Base-by-base conservation (phyloP, 768 basidiomycete species). In the Pulveroboletus ravenelii region DNA sequence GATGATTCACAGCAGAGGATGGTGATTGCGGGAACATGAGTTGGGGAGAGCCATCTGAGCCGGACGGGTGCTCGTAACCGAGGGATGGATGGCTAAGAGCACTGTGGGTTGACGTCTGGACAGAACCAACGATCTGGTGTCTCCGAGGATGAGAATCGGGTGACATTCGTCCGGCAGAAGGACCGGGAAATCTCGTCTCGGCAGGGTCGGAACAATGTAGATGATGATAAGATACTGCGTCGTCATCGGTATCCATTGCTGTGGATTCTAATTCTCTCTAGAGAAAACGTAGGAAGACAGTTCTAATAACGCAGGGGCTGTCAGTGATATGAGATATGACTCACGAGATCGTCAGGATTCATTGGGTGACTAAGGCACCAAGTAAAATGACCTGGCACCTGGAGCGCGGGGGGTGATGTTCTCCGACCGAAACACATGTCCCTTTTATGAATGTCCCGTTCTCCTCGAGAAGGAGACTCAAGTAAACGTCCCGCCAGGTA, bases 391-490 rank as follows among this genome's bases (percentile, higher is more conserved):
- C 10, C 39, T 14, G 38, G 30, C 35, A 25, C 8, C 6, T 30
- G 41, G 29, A 8, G 15, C 23, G 15, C 9, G 54, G 27, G 23
- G 45, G 41, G 37, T 23, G 44, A 47, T 45, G 29, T 37, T 18
- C 27, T 29, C 32, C n/a, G 15, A 49, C 38, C 34, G 36, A 1
- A 25, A 32, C 34, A 4, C 2, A 32, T 20, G 40, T 32, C 53
- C 56, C 18, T 50, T 58, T 62, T 62, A 62, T 62, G 60, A 45
- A 30, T 3, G 18, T 7, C 25, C n/a, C 23, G 32, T 15, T 10
- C 44, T 15, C 27, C 29, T 48, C 41, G 48, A 32, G 45, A 45
- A 14, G 15, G 39, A 10, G n/a, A 27, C 14, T 52, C 44, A 52
- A 36, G 25, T 57, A 48, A 25, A 13, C 18, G 30, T 37, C 41